These are phyloP conservation scores for Neostapfia colusana DNA, from an alignment of 176 grass and related monocot genomes.

Conservation along the genomic window DNA sequence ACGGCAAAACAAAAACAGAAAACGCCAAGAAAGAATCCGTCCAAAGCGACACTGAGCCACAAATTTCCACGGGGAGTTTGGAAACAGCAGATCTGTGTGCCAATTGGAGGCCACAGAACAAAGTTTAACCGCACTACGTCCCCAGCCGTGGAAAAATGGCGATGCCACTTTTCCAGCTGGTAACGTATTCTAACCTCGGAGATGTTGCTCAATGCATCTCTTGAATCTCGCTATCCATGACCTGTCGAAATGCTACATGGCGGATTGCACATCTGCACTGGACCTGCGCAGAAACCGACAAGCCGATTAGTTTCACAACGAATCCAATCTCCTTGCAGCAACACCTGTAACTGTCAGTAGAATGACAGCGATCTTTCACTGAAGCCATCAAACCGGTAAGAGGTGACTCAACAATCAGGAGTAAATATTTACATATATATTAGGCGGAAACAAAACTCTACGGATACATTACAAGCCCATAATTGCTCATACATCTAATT, in stretches of 20 bases:
- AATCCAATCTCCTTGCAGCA: no score
- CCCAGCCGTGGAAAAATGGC: constrained; percentile 19
- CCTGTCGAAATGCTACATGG: background rate
- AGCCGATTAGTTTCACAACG: background rate
- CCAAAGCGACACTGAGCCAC: background rate
- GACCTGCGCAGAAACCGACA: background rate
- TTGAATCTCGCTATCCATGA: no score
- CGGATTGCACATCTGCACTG: no score
- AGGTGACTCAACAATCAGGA: background rate
- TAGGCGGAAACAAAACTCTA: constrained; percentile 34
- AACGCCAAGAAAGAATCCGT: background rate
- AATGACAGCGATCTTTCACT: background rate
- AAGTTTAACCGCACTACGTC: constrained; percentile 31
- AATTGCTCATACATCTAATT: constrained; percentile 43
- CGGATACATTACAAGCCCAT: constrained; percentile 43
- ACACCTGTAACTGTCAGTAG: background rate
- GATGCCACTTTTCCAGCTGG: background rate
- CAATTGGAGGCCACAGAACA: background rate
- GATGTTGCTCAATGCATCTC: background rate
- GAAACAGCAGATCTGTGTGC: no score
- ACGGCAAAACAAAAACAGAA: background rate
- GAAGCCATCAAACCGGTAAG: background rate
- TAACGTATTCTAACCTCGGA: constrained; percentile 8
- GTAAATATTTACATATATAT: constrained; percentile 18
- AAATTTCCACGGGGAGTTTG: constrained; percentile 30